A percentile compares a stretch with the other conserved stretches of the same genome.
Conservation (phyloP, 2,329 filamentous ascomycete species). For the Ascochyta lentis region DNA sequence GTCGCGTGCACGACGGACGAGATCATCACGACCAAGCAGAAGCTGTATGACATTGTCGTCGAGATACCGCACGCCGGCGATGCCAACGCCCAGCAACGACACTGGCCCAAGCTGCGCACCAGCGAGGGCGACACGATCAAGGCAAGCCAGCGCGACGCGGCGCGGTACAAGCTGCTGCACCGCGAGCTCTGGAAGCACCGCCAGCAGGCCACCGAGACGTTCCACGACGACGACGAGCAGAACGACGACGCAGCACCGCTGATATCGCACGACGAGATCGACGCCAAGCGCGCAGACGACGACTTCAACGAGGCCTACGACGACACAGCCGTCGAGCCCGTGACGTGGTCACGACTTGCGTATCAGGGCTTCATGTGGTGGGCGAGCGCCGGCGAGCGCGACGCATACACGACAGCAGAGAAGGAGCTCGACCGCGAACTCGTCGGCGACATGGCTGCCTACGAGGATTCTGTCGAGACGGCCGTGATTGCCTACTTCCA, state of each 20-base stretch:
- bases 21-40: slow-evolving; percentile 83
- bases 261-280: slow-evolving; percentile 32
- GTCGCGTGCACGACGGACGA: slow-evolving; percentile 95
- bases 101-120: slow-evolving; percentile 79
- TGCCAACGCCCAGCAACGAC: slow-evolving; percentile 59
- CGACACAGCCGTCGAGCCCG: slow-evolving; percentile 59
- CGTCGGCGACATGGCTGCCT: slow-evolving; percentile 51
- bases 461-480: slow-evolving; percentile 65
- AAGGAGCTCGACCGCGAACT: slow-evolving; percentile 57
- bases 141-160: slow-evolving; percentile 88
- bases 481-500: slow-evolving; percentile 83
- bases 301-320: slow-evolving; percentile 46
- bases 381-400: slow-evolving; percentile 80
- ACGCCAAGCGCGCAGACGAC: slow-evolving; percentile 38
- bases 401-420: slow-evolving; percentile 61
- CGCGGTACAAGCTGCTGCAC: slow-evolving; percentile 64
- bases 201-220: slow-evolving; percentile 29
- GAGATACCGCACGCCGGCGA: slow-evolving; percentile 73
- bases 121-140: slow-evolving; percentile 70
- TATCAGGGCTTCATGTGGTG: slow-evolving; percentile 90
- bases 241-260: slow-evolving; percentile 32
- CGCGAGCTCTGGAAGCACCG: slow-evolving; percentile 45
- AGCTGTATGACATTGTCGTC: slow-evolving; percentile 88
- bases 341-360: slow-evolving; percentile 73
- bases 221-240: slow-evolving; percentile 33